Evolutionary conservation across 768 basidiomycete genomes (phyloP).

Genomic region (Tulasnella sp.): DNA sequence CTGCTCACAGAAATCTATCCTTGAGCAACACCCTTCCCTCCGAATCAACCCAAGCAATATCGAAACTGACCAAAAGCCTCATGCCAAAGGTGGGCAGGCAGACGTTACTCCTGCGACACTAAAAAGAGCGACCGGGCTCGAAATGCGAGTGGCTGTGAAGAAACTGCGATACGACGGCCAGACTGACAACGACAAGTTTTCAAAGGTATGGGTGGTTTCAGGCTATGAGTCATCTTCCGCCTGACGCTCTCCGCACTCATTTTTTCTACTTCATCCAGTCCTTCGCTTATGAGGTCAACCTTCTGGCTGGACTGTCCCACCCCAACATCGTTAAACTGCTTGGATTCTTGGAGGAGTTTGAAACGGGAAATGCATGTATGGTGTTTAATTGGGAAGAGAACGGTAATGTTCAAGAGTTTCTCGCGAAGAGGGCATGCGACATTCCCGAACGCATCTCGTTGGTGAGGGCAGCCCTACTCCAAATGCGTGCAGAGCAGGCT

Average conservation of each 20-base stretch:
- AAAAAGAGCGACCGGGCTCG: not conserved
- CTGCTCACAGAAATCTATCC: not conserved
- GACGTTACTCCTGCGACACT: not conserved
- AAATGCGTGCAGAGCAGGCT: too few species aligned
- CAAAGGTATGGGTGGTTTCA: not conserved
- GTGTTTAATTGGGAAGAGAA: not conserved
- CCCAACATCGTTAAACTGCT: not conserved
- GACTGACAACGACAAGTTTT: not conserved
- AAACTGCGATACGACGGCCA: not conserved
- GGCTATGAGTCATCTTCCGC: not conserved
- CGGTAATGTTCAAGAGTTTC: not conserved
- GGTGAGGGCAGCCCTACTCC: not conserved
- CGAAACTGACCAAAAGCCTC: not conserved
- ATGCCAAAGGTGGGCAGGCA: too few species aligned
- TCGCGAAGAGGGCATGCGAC: not conserved
- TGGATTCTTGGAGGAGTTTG: not conserved
- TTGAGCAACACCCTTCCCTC: not conserved
- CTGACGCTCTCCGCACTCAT: not conserved
- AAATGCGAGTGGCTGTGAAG: not conserved
- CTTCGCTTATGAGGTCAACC: not conserved
- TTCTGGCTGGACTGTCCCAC: not conserved
- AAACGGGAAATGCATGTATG: not conserved
- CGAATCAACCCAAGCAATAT: not conserved
- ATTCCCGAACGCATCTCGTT: not conserved
- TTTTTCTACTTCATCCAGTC: not conserved